These are phyloP conservation scores for Cystobasidium onofrii DNA, from an alignment of 768 basidiomycete genomes.

Conservation along the genomic window DNA sequence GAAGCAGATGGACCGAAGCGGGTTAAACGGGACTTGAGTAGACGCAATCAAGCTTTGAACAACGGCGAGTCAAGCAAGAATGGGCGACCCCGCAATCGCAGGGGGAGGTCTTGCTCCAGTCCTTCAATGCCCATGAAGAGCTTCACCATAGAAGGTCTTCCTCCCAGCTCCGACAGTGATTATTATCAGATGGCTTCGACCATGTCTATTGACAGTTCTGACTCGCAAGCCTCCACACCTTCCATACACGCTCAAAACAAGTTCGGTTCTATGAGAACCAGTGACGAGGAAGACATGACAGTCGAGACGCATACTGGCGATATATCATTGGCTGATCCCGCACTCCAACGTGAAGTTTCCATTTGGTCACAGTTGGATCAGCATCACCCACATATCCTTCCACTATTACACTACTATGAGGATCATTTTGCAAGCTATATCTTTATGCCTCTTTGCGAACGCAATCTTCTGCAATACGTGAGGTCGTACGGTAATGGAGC, in stretches of 20 bases:
- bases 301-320: slow-evolving; percentile 5
- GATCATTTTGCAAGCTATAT: slow-evolving; percentile 64
- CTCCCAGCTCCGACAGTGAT: background rate
- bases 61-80: background rate
- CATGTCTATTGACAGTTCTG: slow-evolving; percentile 5
- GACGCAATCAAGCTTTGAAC: background rate
- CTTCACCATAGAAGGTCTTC: background rate
- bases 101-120: background rate
- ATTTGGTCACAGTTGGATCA: slow-evolving; percentile 60
- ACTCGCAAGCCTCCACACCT: background rate
- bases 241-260: background rate
- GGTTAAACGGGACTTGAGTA: background rate
- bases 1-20: background rate
- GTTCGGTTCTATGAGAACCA: background rate
- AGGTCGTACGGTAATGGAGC: slow-evolving; percentile 43
- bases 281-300: slow-evolving; percentile 2
- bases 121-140: background rate
- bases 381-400: slow-evolving; percentile 76
- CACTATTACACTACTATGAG: slow-evolving; percentile 62
- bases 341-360: slow-evolving; percentile 59
- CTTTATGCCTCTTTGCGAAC: slow-evolving; percentile 74
- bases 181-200: slow-evolving; percentile 7
- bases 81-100: background rate
- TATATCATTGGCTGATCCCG: slow-evolving; percentile 11
- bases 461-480: slow-evolving; percentile 74